Base-by-base conservation (phyloP, 2,329 filamentous ascomycete species). In the Neurospora crassa region DNA sequence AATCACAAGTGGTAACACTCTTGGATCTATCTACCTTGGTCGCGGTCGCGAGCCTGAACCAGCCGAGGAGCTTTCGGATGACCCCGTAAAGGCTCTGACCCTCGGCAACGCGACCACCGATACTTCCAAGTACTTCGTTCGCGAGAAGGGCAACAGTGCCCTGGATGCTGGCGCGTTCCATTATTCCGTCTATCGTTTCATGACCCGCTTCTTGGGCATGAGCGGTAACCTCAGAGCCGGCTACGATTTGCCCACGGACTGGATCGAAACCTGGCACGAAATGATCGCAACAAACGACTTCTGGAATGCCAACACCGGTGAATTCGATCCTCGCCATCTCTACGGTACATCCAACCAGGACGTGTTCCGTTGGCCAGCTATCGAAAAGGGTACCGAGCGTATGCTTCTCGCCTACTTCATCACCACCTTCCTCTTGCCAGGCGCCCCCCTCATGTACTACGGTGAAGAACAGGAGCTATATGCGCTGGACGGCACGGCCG, bases 391-490 rank as follows among this genome's bases (percentile, higher is more conserved):
- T 2, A 84, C 85, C 0, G 83, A 89, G 74, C 83, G 86, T 59
- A 84, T 87, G 76, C 79, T 89, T 3, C 79, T 90, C 0, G 88
- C 82, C 2, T 81, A 85, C 40, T 90, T 88, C 75, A 84, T 90
- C 68, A 87, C 85, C 1, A 87, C 86, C 1, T 76, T 90, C 53
- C 80, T 88, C 68, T 81, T 90, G 76, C 88, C 88, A 0, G 88
- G 88, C 5, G 87, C 89, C 29, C 87, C 88, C 0, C 77, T 89
- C 40, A 79, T 89, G 18, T 82, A 86, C 20, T 90, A 87, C 85
- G 88, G 88, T 24, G 88, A 90, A 76, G 88, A 90, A 75, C 88
- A 90, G 77, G 85, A 83, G 0, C 86, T 89, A 70, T 90, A 90
- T 73, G 79, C 88, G 0, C 79, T 90, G 1, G 88, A 90, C 76